Percentiles rank a stretch among this genome's conserved stretches.
phyloP scores from a whole-genome alignment of 2,329 filamentous ascomycete species.

The Penicillium oxalicum region DNA sequence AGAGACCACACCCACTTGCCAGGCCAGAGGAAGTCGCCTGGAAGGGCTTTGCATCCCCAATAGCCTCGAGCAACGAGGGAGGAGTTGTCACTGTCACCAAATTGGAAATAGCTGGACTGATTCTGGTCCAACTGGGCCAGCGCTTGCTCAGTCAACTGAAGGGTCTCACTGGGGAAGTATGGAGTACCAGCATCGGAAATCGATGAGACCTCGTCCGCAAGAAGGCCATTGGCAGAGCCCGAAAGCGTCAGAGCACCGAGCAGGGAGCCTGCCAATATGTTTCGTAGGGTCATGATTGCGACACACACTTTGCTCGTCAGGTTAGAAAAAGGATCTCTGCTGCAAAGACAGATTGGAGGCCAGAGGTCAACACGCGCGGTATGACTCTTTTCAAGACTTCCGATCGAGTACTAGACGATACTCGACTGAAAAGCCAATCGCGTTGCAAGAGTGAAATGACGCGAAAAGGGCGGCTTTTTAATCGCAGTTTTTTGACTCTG shows the following conservation, averaged over 20 bases:
- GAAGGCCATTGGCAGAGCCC: conserved; percentile 7
- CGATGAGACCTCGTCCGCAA: conserved; percentile 8
- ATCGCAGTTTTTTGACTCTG: too few species aligned
- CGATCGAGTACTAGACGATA: too few species aligned
- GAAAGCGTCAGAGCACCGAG: conserved; percentile 14
- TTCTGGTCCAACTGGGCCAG: conserved; percentile 12
- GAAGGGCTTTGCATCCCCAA: conserved; percentile 22
- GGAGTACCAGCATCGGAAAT: conserved; percentile 15
- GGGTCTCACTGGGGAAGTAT: conserved; percentile 20
- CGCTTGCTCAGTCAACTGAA: conserved; percentile 23
- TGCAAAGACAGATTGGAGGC: neutral
- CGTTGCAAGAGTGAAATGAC: too few species aligned
- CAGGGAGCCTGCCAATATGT: conserved; percentile 3
- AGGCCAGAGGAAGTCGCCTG: conserved; percentile 23
- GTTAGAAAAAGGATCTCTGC: neutral
- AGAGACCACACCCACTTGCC: conserved; percentile 16
- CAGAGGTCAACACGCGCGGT: too few species aligned
- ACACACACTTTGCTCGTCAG: neutral
- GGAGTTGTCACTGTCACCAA: conserved; percentile 15
- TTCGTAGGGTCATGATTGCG: conserved; percentile 10
- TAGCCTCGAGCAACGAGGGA: neutral
- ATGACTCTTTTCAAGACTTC: too few species aligned
- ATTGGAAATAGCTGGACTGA: conserved; percentile 18
- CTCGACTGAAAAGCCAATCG: too few species aligned
- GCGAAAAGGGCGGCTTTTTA: too few species aligned